Evolutionary conservation across 2,329 filamentous ascomycete species (phyloP).

Genomic region (Fusarium lyarnte): DNA sequence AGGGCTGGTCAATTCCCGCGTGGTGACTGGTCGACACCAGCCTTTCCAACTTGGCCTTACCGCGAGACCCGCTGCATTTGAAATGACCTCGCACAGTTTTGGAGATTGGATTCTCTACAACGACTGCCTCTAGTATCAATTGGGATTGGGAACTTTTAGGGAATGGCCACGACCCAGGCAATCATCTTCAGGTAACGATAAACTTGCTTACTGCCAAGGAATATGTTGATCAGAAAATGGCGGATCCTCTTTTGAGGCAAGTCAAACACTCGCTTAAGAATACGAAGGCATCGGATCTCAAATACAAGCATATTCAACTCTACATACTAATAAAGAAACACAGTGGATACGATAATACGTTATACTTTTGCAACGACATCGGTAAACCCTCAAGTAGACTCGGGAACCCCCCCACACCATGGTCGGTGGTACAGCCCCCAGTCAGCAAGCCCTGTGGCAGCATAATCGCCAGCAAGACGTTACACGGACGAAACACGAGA

Average conservation of each 20-base stretch:
- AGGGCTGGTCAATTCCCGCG: slow-evolving; percentile 27
- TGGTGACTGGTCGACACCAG: slow-evolving; percentile 30
- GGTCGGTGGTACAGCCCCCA: neutral
- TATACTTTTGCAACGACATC: neutral
- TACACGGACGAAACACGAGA: slow-evolving; percentile 35
- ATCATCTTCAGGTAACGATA: slow-evolving; percentile 6
- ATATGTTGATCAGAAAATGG: neutral
- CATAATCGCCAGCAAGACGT: slow-evolving; percentile 11
- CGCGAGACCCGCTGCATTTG: slow-evolving; percentile 36
- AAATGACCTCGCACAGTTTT: slow-evolving; percentile 37
- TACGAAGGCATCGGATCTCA: slow-evolving; percentile 1
- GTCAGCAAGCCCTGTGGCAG: neutral
- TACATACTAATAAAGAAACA: neutral
- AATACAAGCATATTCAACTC: neutral
- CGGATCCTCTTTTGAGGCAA: neutral
- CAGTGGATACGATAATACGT: neutral
- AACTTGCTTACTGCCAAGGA: slow-evolving; percentile 6
- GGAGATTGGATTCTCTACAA: slow-evolving; percentile 33
- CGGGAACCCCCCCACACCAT: slow-evolving; percentile 1
- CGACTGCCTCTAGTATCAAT: slow-evolving; percentile 30
- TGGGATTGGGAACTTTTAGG: slow-evolving; percentile 11
- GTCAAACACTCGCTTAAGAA: neutral
- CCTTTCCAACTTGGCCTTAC: slow-evolving; percentile 16
- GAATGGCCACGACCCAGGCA: slow-evolving; percentile 30
- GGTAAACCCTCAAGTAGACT: slow-evolving; percentile 5